These are phyloP conservation scores for Elaeis oleifera DNA, from an alignment of 202 grass and related monocot genomes.

Conservation along the genomic window DNA sequence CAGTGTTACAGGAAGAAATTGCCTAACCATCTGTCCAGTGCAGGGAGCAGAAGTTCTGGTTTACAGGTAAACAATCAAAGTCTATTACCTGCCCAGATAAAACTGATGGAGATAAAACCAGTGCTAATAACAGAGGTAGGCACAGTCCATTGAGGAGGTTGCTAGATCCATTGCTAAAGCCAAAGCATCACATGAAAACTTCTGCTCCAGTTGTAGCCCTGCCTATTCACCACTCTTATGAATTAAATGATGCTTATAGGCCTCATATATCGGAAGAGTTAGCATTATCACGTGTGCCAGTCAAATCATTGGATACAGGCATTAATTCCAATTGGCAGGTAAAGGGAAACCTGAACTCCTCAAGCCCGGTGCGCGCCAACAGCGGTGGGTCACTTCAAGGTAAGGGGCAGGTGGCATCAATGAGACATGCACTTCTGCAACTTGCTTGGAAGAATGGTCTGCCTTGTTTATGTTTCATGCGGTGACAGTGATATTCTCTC, in stretches of 20 bases:
- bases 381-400: slow-evolving; percentile 36
- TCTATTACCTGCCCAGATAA: slow-evolving; percentile 31
- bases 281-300: slow-evolving; percentile 24
- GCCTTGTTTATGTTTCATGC: slow-evolving; percentile 92
- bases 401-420: slow-evolving; percentile 38
- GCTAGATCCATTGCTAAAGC: slow-evolving; percentile 83
- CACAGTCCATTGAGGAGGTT: slow-evolving; percentile 90
- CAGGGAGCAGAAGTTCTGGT: slow-evolving; percentile 46
- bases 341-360: slow-evolving; percentile 21
- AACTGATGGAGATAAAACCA: slow-evolving; percentile 40
- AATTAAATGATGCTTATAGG: slow-evolving; percentile 24
- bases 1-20: slow-evolving; percentile 29
- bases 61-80: slow-evolving; percentile 16
- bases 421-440: slow-evolving; percentile 84
- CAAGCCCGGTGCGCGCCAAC: slow-evolving; percentile 26
- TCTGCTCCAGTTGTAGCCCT: slow-evolving; percentile 32
- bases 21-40: slow-evolving; percentile 25
- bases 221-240: slow-evolving; percentile 40
- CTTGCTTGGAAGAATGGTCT: slow-evolving; percentile 82
- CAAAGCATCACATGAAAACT: slow-evolving; percentile 34
- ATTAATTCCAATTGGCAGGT: slow-evolving; percentile 35
- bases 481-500: slow-evolving; percentile 78
- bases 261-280: slow-evolving; percentile 21
- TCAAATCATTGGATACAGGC: slow-evolving; percentile 42
- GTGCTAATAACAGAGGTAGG: slow-evolving; percentile 48